phyloP scores from a whole-genome alignment of 2,329 filamentous ascomycete genomes.

The Lecanicillium sp. region DNA sequence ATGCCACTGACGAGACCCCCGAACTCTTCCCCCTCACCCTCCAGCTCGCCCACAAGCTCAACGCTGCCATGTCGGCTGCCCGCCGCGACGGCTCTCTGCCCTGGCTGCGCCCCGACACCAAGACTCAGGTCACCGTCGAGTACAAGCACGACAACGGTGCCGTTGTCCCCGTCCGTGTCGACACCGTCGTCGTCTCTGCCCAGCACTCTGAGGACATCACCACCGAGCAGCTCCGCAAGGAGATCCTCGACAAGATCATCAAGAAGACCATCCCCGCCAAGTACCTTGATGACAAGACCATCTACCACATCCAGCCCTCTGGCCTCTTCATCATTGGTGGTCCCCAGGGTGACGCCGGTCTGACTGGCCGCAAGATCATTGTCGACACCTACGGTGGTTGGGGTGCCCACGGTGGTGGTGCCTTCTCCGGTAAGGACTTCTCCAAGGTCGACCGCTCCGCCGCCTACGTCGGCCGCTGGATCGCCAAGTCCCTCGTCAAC shows the following conservation, averaged over 20 bases:
- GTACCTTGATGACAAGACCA: slow-evolving; percentile 85
- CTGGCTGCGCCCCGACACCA: slow-evolving; percentile 97
- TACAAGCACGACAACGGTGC: slow-evolving; percentile 95
- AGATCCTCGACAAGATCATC: slow-evolving; percentile 96
- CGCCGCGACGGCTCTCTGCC: slow-evolving; percentile 80
- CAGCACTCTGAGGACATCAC: slow-evolving; percentile 86
- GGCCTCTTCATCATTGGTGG: slow-evolving; percentile 99
- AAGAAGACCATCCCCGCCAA: slow-evolving; percentile 87
- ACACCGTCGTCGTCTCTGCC: slow-evolving; percentile 94
- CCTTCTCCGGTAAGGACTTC: slow-evolving; percentile 99
- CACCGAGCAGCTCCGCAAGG: slow-evolving; percentile 87
- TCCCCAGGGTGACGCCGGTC: slow-evolving; percentile 96
- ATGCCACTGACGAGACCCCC: slow-evolving; percentile 97
- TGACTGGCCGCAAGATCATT: slow-evolving; percentile 98
- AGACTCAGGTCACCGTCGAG: slow-evolving; percentile 99
- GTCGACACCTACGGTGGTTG: slow-evolving; percentile 99
- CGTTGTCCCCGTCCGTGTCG: slow-evolving; percentile 83
- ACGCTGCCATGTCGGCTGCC: slow-evolving; percentile 85
- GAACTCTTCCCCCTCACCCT: slow-evolving; percentile 94
- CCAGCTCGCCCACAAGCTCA: slow-evolving; percentile 92
- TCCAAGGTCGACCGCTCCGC: slow-evolving; percentile 99
- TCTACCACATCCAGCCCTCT: slow-evolving; percentile 99
- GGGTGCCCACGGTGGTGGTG: slow-evolving; percentile 99
- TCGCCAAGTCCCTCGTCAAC: slow-evolving; percentile 93
- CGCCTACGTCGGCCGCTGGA: slow-evolving; percentile 95